Evolutionary conservation across 1,284 basidiomycete genomes (phyloP), one percentile per base, ranked within the genome.

Genomic region (Inonotus hispidus): DNA sequence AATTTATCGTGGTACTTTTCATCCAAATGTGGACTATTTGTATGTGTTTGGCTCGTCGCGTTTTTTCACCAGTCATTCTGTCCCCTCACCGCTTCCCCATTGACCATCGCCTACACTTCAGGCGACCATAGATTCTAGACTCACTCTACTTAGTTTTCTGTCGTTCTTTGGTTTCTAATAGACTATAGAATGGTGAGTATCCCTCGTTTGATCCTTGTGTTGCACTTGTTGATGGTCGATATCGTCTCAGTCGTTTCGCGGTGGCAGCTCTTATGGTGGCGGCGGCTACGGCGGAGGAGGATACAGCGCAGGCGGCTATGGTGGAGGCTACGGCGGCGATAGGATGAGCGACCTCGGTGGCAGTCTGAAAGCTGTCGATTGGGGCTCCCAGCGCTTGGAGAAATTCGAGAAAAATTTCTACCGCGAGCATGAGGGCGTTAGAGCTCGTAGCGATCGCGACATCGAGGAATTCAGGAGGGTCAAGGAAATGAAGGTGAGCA

Each of bases 341-440:
- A 85, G 82, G 68, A 95, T 95, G 92, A 77, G 80, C 67, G 82
- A 81, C 72, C 85, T 99, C 53, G 96, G 97, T 50, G 85, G 88
- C 59, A 84, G 89, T 58, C 83, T 99, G 56, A 86, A 86, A 66
- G 82, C 81, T 63, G 88, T 97, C 66, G 92, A 98, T 78, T 99
- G 96, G 96, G 69, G 75, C 55, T 75, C 77, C 50, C 79, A 83
- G 61, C 85, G 87, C 65, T 80, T 98, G 62, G 82, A 88, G 71
- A 87, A 83, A 68, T 95, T 95, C 64, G 93, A 95, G 75, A 95
- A 95, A 78, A 98, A 98, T 82, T 99, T 99, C 72, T 99, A 99
- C 75, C 79, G 88, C 62, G 95, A 99, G 75, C 93, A 99, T 75
- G 88, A 90, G 70, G 83, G 86, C 45, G 93, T 99, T 47, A 75